These are phyloP conservation scores for Mediolabrus comicus DNA, from an alignment of 108 stramenopile species.

Conservation along the genomic window DNA sequence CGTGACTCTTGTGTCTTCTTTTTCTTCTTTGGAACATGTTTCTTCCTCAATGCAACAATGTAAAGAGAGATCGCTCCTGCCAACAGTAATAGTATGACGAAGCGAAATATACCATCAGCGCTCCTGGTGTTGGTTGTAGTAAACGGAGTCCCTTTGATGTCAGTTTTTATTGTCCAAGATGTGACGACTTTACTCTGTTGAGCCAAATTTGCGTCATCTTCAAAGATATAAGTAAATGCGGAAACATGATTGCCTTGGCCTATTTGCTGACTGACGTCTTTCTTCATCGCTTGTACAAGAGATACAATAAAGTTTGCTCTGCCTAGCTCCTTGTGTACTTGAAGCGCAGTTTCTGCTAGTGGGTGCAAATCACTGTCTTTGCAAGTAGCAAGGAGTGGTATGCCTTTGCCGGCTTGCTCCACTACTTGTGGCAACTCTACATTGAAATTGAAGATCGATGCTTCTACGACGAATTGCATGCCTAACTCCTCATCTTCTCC, in stretches of 20 bases:
- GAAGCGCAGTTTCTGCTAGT: constrained; percentile 28
- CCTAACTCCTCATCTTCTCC: constrained; percentile 38
- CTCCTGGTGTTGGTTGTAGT: background rate
- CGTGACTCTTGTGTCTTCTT: background rate
- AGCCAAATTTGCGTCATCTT: constrained; percentile 9
- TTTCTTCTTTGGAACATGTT: background rate
- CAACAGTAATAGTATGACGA: background rate
- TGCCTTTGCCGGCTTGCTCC: background rate
- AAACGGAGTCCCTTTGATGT: constrained; percentile 9
- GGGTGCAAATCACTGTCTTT: constrained; percentile 29
- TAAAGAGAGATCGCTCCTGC: background rate
- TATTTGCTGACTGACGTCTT: constrained; percentile 21
- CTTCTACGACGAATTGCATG: constrained; percentile 46
- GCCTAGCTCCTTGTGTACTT: constrained; percentile 30
- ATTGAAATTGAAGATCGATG: constrained; percentile 41
- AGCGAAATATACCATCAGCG: background rate
- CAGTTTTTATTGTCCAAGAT: constrained; percentile 48
- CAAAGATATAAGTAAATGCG: constrained; percentile 27
- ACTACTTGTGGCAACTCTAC: constrained; percentile 10
- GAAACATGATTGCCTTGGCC: constrained; percentile 20
- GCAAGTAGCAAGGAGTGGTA: constrained; percentile 19
- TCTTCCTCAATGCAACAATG: background rate
- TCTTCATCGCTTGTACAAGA: constrained; percentile 26
- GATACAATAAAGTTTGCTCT: constrained; percentile 20
- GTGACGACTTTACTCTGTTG: constrained; percentile 38